Base-by-base conservation (phyloP, 345 rosid genomes). In the Anacardium occidentale region DNA sequence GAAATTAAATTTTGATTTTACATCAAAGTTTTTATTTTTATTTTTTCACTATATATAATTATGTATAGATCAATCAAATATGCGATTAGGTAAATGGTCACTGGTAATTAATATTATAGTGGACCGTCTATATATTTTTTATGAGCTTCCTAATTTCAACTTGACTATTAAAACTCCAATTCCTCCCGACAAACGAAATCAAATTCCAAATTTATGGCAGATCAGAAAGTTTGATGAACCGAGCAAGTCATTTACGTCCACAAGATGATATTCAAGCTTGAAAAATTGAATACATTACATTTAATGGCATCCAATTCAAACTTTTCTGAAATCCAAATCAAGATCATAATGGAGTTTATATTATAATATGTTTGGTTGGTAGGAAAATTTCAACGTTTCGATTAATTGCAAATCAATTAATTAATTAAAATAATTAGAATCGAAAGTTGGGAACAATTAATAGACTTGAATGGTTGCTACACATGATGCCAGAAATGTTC, bases 51-150 rank as follows among this genome's bases (percentile, higher is more conserved):
- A 12, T 10, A 24, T 25, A 17, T 32, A 25, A 20, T 26, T 70
- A 47, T 73, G 77, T 64, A 74, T 63, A 73, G 74, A 21, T 10
- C 12, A 47, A 47, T 10, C n/a, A n/a, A n/a, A n/a, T n/a, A n/a
- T n/a, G n/a, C n/a, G n/a, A 47, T 11, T 47, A 47, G 2, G 32
- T 29, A 29, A 1, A 29, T 29, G 32, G 32, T 1, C 3, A 29
- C 32, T 29, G 1, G 2, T 29, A 29, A 29, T 29, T 29, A 29
- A 3, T 29, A 29, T n/a, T n/a, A n/a, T n/a, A n/a, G n/a, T n/a
- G n/a, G n/a, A n/a, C n/a, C n/a, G n/a, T n/a, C n/a, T n/a, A n/a
- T n/a, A n/a, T n/a, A 29, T 29, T 29, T 29, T 29, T 29, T 29
- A 1, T 29, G 1, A 29, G 32, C 3, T 1, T 29, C 1, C 32